Base-by-base conservation (phyloP, 2,329 filamentous ascomycete species). In the Fusarium verticillioides region DNA sequence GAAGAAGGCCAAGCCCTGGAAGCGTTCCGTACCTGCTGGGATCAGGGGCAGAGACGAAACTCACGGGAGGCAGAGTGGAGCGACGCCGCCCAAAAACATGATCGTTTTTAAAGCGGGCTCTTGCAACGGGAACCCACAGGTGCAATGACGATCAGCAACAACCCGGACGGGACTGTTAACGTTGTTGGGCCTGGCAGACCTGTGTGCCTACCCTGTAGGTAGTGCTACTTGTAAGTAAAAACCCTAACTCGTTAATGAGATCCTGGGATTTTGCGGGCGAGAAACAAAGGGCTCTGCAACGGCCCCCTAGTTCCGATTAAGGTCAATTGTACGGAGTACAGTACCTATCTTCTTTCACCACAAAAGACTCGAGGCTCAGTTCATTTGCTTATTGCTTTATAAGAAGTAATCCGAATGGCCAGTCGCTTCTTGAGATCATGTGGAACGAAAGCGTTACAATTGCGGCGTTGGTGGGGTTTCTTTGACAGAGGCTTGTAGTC, bases 1-100 rank as follows among this genome's bases (percentile, higher is more conserved):
- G 44, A 65, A 70, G 49, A 40, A 69, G 44, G 37, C 65, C 65
- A 57, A 61, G 52, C 58, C 65, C 56, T 63, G 63, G 58, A 53
- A 60, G 49, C 40, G 43, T 58, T 40, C 59, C 52, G 58, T 49
- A 32, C 28, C 28, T 59, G 30, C 71, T 44, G 52, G 71, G 71
- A 57, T 74, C 71, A 74, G 60, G 71, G 71, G 60, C 67, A 73
- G 59, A 72, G 59, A 52, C 67, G 71, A 74, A 70, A 71, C 63
- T 63, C 49, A 40, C 47, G 59, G 36, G 52, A 70, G 63, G 46
- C 61, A 56, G 47, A 56, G 60, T 60, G 52, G 65, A 60, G 71
- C 54, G 58, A 52, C 40, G 70, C 57, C 52, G 54, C 40, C 49
- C 30, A 58, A 53, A 52, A 60, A 57, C 46, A 61, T 62, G 59